phyloP scores from a whole-genome alignment of 768 basidiomycete genomes.

The Kwoniella newhampshirensis region DNA sequence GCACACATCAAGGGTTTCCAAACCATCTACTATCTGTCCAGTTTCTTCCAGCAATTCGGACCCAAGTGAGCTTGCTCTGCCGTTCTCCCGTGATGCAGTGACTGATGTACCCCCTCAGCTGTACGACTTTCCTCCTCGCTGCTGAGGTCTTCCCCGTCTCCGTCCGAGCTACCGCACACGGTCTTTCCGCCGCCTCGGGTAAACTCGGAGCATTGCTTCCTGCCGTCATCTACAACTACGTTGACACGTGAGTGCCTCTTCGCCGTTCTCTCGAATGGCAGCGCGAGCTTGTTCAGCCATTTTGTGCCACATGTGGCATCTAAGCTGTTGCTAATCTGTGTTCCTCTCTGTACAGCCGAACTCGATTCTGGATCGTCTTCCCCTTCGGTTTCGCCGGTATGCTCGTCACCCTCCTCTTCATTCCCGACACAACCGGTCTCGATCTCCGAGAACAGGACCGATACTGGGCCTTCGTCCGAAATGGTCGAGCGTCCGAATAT shows the following conservation, averaged over 20 bases:
- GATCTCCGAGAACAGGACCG: constrained; percentile 56
- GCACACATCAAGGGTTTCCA: constrained; percentile 54
- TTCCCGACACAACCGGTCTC: constrained; percentile 56
- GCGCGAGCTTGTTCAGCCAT: too few relatives aligned
- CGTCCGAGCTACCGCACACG: constrained; percentile 56
- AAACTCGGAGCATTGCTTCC: constrained; percentile 56
- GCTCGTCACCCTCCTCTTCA: constrained; percentile 42
- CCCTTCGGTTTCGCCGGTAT: constrained; percentile 54
- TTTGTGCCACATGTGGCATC: not conserved
- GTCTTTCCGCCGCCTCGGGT: constrained; percentile 52
- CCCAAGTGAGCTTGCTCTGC: constrained; percentile 22
- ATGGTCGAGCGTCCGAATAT: constrained; percentile 51
- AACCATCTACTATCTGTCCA: constrained; percentile 53
- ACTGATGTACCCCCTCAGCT: constrained; percentile 32
- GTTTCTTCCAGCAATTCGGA: constrained; percentile 55
- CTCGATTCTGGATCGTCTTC: constrained; percentile 54
- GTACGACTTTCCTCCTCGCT: constrained; percentile 55
- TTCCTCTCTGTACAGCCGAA: constrained; percentile 12
- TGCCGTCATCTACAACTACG: constrained; percentile 55
- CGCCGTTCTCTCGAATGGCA: constrained; percentile 5
- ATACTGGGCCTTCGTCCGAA: constrained; percentile 54
- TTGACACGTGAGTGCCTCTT: constrained; percentile 24
- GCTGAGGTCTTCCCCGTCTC: constrained; percentile 56
- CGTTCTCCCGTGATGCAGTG: too few relatives aligned
- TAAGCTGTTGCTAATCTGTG: too few relatives aligned